Evolutionary conservation across 345 rosid species (phyloP).

Genomic region (Fremontodendron californicum): DNA sequence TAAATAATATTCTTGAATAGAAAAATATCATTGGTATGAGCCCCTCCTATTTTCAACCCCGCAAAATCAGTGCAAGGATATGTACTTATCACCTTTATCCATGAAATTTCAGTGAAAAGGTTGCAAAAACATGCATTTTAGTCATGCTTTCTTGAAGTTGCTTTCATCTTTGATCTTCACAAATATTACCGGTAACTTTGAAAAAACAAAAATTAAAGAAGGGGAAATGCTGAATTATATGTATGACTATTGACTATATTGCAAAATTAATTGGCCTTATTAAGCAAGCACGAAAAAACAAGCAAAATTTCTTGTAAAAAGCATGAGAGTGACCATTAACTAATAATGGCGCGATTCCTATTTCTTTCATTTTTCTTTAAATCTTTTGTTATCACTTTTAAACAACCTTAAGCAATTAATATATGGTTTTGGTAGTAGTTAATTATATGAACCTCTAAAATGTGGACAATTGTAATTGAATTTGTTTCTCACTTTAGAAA

Average conservation of each 20-base stretch:
- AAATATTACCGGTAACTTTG: neutral
- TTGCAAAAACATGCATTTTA: neutral
- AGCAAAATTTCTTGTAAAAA: neutral
- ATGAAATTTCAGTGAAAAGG: neutral
- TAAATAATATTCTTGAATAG: no score
- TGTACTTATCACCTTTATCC: neutral
- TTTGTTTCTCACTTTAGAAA: neutral
- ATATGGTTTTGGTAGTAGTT: neutral
- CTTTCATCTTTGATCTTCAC: neutral
- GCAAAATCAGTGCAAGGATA: constrained; percentile 28
- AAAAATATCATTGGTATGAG: neutral
- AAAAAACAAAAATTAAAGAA: neutral
- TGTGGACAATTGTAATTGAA: neutral
- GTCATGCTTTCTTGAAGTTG: neutral
- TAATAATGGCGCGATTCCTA: neutral
- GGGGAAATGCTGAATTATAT: neutral
- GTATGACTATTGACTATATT: neutral
- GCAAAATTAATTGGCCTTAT: neutral
- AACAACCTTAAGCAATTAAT: no score
- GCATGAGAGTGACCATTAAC: neutral
- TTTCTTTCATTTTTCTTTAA: neutral
- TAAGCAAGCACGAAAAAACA: neutral
- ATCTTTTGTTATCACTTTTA: no score
- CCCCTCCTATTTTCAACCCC: neutral
- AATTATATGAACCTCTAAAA: neutral